Evolutionary conservation across 306 rosid species (phyloP), one percentile per base, ranked within the genome.

Genomic region (Castanea mollissima): DNA sequence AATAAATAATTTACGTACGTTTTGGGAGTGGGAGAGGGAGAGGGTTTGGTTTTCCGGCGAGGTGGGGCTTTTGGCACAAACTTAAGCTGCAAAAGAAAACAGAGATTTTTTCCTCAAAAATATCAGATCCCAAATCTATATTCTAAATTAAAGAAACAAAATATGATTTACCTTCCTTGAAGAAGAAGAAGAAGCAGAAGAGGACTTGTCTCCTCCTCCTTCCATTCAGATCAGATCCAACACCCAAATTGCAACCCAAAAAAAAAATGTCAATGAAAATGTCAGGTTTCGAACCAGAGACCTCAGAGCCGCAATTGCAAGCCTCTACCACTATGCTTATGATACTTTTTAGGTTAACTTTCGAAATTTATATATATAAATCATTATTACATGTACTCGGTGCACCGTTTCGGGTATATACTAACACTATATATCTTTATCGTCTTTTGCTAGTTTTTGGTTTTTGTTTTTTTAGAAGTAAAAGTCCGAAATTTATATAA

Each of bases 51-150:
- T 41, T 76, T 88, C 46, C 77, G 70, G 55, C 83, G 83, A 20
- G 81, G 77, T 27, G 78, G 62, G 55, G 85, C 58, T 83, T 65
- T 91, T 44, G 98, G 98, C 9, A 74, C 6, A 80, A 79, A 94
- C 82, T 79, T 92, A 1, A 31, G 27, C 96, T 89, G 89, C 44
- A 68, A 6, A 78, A 41, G 46, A 41, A 41, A 41, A 41, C 46
- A 41, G 46, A 41, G 46, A 25, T 41, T 41, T 41, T 41, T 41
- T 41, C 46, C 46, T 41, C 46, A 41, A 41, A 41, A 41, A 8
- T 8, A 31, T 65, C 32, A 58, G 76, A 81, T 70, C 55, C 9
- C 55, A 57, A 62, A 8, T 41, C 10, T 1, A 41, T 41, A 8
- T 41, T 8, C 46, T 41, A 41, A 41, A 8, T 11, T 41, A 41